These are phyloP conservation scores for Acrasis kona DNA, from an alignment of 78 protist species.

Conservation along the genomic window DNA sequence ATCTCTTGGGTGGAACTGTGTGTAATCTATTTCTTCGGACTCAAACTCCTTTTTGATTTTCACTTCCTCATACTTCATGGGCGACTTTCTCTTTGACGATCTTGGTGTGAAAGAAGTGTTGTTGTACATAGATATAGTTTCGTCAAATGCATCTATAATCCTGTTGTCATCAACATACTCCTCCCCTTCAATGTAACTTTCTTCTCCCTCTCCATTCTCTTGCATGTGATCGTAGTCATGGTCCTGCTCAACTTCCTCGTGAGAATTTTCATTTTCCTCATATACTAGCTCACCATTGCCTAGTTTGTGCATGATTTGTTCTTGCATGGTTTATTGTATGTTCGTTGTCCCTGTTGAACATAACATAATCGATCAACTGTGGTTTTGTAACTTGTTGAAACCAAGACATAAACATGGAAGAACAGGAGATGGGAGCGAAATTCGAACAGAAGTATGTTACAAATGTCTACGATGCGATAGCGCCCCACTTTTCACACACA, in stretches of 20 bases:
- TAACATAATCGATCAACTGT: background rate
- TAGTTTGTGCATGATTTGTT: background rate
- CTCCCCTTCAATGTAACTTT: background rate
- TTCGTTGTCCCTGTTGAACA: background rate
- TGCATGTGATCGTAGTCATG: background rate
- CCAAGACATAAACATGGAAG: background rate
- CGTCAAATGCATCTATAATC: no score
- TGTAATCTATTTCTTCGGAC: no score
- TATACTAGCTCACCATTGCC: background rate
- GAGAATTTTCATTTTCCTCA: background rate
- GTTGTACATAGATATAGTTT: no score
- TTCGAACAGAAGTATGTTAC: constrained; percentile 41
- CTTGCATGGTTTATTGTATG: background rate
- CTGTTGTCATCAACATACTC: no score
- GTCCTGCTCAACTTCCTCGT: background rate
- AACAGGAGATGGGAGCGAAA: background rate
- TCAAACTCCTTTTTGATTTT: no score
- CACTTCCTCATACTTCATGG: no score
- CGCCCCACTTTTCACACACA: constrained; percentile 45
- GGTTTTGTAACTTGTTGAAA: no score
- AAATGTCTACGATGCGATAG: constrained; percentile 38
- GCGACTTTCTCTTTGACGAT: no score
- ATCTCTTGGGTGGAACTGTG: no score
- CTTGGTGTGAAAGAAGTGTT: no score
- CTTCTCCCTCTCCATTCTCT: background rate